Conservation (phyloP, 306 rosid species). For the Crataegus laevigata region DNA sequence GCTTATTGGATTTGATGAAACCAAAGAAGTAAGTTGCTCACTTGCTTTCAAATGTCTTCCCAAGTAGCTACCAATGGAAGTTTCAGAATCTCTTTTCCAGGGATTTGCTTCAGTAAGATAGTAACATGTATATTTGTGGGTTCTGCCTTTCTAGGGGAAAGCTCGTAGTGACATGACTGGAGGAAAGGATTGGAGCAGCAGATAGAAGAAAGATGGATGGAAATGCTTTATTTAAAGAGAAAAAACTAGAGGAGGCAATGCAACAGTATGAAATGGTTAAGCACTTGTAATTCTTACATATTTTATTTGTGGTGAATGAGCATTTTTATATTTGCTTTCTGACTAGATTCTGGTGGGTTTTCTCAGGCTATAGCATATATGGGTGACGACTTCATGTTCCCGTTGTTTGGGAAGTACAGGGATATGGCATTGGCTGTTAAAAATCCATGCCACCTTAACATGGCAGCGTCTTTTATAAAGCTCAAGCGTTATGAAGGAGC, state of each 20-base stretch:
- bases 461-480: too few species aligned
- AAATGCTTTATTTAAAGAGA: conserved; percentile 74
- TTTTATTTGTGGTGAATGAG: conserved; percentile 4
- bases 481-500: too few species aligned
- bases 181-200: conserved; percentile 90
- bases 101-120: conserved; percentile 13
- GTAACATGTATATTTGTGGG: conserved; percentile 20
- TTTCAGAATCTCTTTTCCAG: neutral
- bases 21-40: conserved; percentile 61
- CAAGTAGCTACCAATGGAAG: neutral
- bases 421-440: conserved; percentile 97
- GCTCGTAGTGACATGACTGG: conserved; percentile 97
- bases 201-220: conserved; percentile 94
- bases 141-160: conserved; percentile 51
- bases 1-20: too few species aligned
- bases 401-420: conserved; percentile 82
- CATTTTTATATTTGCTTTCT: neutral
- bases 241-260: conserved; percentile 94
- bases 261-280: conserved; percentile 99
- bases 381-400: conserved; percentile 99
- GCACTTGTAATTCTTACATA: conserved; percentile 29
- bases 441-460: conserved; percentile 97
- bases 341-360: conserved; percentile 3
- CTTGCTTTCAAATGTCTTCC: conserved; percentile 2
- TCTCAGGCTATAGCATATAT: conserved; percentile 85